phyloP scores from a whole-genome alignment of 176 grass and related monocot genomes.

The Zoysia japonica region DNA sequence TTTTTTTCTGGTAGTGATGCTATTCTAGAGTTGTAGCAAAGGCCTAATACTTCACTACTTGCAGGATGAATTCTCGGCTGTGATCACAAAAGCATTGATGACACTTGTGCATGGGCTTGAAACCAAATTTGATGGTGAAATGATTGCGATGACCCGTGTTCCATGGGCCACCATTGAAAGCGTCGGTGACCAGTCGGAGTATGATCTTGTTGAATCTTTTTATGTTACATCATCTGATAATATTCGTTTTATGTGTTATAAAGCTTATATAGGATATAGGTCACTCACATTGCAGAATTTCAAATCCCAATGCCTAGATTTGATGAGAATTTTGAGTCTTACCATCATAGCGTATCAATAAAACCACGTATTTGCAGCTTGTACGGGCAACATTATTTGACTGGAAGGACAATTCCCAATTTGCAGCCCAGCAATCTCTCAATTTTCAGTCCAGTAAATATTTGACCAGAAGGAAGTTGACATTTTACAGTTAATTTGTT shows the following conservation, averaged over 20 bases:
- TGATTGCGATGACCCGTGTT: conserved; percentile 92
- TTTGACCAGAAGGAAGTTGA: too few relatives aligned
- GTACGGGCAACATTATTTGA: too few relatives aligned
- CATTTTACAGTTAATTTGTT: too few relatives aligned
- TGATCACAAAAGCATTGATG: conserved; percentile 95
- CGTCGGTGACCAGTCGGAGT: conserved; percentile 98
- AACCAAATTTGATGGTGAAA: conserved; percentile 99
- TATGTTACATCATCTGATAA: conserved; percentile 14
- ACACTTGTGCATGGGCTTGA: conserved; percentile 96
- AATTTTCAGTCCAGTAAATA: too few relatives aligned
- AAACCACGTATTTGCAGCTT: too few relatives aligned
- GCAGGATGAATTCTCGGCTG: conserved; percentile 94
- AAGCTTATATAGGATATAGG: conserved; percentile 2
- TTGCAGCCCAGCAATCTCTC: too few relatives aligned
- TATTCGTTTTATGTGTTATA: conserved; percentile 32
- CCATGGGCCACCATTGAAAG: conserved; percentile 94
- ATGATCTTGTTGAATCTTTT: conserved; percentile 42
- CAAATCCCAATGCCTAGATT: not conserved
- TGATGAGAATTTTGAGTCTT: not conserved
- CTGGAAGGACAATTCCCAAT: too few relatives aligned
- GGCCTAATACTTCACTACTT: conserved; percentile 27
- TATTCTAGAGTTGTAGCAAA: conserved; percentile 24
- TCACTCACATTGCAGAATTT: not conserved
- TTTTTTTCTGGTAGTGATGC: conserved; percentile 12
- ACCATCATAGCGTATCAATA: too few relatives aligned